Percentiles rank a stretch among this genome's conserved stretches.
Conservation (phyloP, 1,139 yeast species). For the Entelexis sorbosivorans region DNA sequence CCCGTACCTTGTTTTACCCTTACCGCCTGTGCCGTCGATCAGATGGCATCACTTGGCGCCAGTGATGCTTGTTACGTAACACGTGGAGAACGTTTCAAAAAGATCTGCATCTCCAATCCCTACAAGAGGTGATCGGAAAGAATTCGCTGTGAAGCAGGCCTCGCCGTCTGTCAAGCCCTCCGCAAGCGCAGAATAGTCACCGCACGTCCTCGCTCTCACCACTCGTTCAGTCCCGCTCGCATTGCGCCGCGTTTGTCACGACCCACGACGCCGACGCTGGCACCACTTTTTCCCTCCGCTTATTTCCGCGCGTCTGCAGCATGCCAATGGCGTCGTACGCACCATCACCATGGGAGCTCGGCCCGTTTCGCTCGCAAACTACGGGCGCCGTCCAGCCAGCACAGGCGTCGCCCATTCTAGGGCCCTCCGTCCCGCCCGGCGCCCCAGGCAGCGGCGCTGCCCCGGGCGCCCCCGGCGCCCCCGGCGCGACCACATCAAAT, state of each 20-base stretch:
- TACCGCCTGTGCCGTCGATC: constrained; percentile 1
- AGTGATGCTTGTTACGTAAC: constrained; percentile 3
- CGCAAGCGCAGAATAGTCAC: neutral
- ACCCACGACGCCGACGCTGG: neutral
- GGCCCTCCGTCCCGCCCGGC: neutral
- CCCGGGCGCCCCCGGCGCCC: neutral
- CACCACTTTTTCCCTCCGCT: neutral
- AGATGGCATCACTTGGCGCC: constrained; percentile 6
- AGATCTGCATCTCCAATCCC: constrained; percentile 5
- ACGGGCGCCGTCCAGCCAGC: constrained; percentile 2
- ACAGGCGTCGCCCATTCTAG: neutral
- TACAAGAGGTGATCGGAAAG: neutral
- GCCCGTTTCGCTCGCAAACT: constrained; percentile 13
- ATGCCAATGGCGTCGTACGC: constrained; percentile 9
- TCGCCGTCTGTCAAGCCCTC: neutral
- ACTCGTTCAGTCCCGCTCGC: neutral
- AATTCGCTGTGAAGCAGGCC: neutral
- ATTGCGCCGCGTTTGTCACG: neutral
- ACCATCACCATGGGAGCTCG: constrained; percentile 15
- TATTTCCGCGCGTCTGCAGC: constrained; percentile 3
- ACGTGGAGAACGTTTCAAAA: constrained; percentile 4
- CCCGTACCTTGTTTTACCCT: constrained; percentile 1
- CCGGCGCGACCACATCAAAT: neutral
- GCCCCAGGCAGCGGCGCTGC: constrained; percentile 3
- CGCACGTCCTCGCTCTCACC: neutral